Evolutionary conservation across 2,329 filamentous ascomycete species (phyloP), one percentile per base, ranked within the genome.

Genomic region (Neopestalotiopsis clavispora): DNA sequence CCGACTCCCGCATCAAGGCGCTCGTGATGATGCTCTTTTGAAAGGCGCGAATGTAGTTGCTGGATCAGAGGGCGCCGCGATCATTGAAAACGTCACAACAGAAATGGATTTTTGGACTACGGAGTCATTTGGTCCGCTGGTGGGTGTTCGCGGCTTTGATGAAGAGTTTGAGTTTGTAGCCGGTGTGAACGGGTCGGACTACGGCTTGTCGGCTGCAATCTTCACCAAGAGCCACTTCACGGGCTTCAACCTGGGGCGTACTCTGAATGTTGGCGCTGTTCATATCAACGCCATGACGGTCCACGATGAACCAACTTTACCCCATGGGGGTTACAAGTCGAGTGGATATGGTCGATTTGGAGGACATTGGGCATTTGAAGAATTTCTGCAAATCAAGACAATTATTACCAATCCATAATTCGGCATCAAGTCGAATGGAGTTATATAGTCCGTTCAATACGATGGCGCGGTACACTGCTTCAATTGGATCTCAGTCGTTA

Each of bases 181-280:
- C 45, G 79, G 91, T 49, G 89, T 89, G 1, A 91, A 92, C 71
- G 87, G 91, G 70, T 90, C 88, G 0, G 87, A 90, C 40, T 91
- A 90, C 73, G 90, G 90, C 4, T 84, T 92, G 2, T 83, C 84
- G 2, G 84, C 84, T 1, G 83, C 89, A 0, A 83, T 92, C 4
- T 92, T 89, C 74, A 91, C 89, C 0, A 81, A 84, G 74, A 85
- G 88, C 72, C 78, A 91, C 58, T 79, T 80, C 67, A 80, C 80
- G 17, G 85, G 81, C 1, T 70, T 87, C 68, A 77, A 79, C 32
- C 75, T 87, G 42, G 83, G 84, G 3, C 82, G 80, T 70, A 77
- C 80, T 69, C 80, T 87, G 63, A 83, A 91, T 68, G 83, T 82
- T 45, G 90, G 90, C 4, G 84, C 84, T 4, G 78, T 86, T 3